A percentile compares a stretch with the other conserved stretches of the same genome.
These are phyloP conservation scores for Corchorus olitorius DNA, from an alignment of 345 rosid genomes.

Conservation along the genomic window DNA sequence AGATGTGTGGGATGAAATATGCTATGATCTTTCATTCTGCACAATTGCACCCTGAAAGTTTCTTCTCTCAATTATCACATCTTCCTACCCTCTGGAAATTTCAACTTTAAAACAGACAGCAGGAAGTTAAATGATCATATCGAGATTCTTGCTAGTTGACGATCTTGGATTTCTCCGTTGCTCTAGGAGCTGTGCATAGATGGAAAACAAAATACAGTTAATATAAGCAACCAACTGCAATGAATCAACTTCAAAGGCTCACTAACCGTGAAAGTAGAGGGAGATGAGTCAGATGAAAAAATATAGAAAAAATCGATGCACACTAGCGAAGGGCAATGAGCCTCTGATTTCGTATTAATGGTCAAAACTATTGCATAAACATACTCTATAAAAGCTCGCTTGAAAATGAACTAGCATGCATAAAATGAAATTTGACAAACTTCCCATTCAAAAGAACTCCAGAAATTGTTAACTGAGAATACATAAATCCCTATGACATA, in stretches of 20 bases:
- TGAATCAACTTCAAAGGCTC: not conserved
- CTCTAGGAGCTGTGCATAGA: slow-evolving; percentile 55
- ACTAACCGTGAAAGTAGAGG: not conserved
- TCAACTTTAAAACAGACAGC: not conserved
- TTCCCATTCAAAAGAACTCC: not conserved
- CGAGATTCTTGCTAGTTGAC: slow-evolving; percentile 26
- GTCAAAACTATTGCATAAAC: not conserved
- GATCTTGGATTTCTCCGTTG: slow-evolving; percentile 63
- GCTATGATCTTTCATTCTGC: slow-evolving; percentile 2
- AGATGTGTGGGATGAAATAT: not conserved
- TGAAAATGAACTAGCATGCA: too few relatives aligned
- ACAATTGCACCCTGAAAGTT: not conserved
- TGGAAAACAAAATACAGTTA: not conserved
- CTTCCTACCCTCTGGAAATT: not conserved
- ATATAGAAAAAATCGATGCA: not conserved
- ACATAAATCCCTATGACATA: not conserved
- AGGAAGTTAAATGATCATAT: slow-evolving; percentile 7
- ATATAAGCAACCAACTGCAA: not conserved
- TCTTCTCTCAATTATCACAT: not conserved
- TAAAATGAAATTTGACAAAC: too few relatives aligned
- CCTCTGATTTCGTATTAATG: not conserved
- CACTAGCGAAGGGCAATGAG: not conserved
- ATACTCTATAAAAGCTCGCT: not conserved
- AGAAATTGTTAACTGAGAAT: not conserved
- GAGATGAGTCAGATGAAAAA: not conserved